Percentiles rank a stretch among this genome's conserved stretches.
Evolutionary conservation across 1,139 yeast genomes (phyloP).

Genomic region (Taphrina confusa): DNA sequence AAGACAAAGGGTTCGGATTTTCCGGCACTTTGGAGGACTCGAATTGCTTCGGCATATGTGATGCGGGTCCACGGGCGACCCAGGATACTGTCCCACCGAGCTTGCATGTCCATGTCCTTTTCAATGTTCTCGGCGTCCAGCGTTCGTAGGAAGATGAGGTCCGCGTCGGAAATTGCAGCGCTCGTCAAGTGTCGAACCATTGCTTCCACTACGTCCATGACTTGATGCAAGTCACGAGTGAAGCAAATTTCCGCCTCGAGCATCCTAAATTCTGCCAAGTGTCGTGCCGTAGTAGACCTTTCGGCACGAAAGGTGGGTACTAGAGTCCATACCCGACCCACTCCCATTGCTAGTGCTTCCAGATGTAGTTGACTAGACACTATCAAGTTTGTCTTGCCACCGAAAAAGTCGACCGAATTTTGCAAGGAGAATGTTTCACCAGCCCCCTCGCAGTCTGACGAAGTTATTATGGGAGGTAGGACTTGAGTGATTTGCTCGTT

Average conservation of each 20-base stretch:
- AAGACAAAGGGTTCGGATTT: constrained; percentile 46
- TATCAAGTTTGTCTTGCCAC: constrained; percentile 66
- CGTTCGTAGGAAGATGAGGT: constrained; percentile 1
- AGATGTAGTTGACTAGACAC: constrained; percentile 92
- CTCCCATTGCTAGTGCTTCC: constrained; percentile 74
- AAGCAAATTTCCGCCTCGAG: constrained; percentile 86
- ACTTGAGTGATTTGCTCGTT: constrained; percentile 64
- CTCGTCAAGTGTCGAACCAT: constrained; percentile 61
- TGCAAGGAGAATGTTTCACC: constrained; percentile 78
- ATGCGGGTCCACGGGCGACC: constrained; percentile 65
- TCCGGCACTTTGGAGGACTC: constrained; percentile 50
- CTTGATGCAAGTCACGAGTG: constrained; percentile 57
- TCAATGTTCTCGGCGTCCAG: constrained; percentile 36
- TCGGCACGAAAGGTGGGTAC: constrained; percentile 96
- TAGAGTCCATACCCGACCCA: constrained; percentile 82
- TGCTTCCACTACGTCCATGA: constrained; percentile 66
- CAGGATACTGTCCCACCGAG: constrained; percentile 46
- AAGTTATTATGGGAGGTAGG: constrained; percentile 79
- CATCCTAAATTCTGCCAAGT: constrained; percentile 97
- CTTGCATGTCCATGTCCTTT: constrained; percentile 8
- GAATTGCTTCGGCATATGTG: constrained; percentile 74
- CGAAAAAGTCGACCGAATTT: constrained; percentile 56
- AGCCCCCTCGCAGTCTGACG: constrained; percentile 97
- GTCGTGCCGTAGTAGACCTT: constrained; percentile 84
- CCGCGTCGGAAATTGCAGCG: constrained; percentile 37